Base-by-base conservation (phyloP, 208 protist genomes). In the Leishmania tarentolae region DNA sequence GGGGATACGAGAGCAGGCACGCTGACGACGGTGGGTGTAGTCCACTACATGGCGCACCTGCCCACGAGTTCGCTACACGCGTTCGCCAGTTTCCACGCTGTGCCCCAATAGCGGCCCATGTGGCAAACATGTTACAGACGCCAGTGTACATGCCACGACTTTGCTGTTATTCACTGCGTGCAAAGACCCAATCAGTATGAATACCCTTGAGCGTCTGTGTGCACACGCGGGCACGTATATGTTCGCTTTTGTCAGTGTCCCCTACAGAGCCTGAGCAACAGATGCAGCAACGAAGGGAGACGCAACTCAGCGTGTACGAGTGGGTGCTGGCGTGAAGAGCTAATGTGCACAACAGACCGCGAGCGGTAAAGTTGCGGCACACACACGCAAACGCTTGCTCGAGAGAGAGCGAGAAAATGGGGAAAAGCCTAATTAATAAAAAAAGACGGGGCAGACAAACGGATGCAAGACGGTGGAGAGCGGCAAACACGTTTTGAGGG, bases 81-180 rank as follows among this genome's bases (percentile, higher is more conserved):
- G 50, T 75, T 13, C 46, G 28, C 47, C 71, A 42, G 47, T 8
- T 59, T 35, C 71, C 50, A 19, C 47, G n/a, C 13, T 42, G 71
- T 31, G n/a, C 73, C 73, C 35, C 73, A 19, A 35, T 40, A 47
- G 53, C 53, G 37, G 52, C 73, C 50, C 73, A 77, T 17, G 52
- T n/a, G 11, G 56, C 73, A 47, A 63, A 46, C 21, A 47, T 35
- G 53, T 35, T 65, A 2, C 17, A 50, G 17, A 52, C 37, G 13
- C 53, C 53, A 15, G 40, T 63, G 52, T 50, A n/a, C 73, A 77
- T 77, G 42, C 2, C 68, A n/a, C 68, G 24, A 37, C 68, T 3
- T n/a, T n/a, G 42, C 21, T n/a, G 42, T 6, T 35, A 44, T 47
- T 8, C n/a, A 5, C 31, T 59, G 15, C 15, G 28, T 59, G 40